Base-by-base conservation (phyloP, 2,329 filamentous ascomycete species). In the Phoma sp. region DNA sequence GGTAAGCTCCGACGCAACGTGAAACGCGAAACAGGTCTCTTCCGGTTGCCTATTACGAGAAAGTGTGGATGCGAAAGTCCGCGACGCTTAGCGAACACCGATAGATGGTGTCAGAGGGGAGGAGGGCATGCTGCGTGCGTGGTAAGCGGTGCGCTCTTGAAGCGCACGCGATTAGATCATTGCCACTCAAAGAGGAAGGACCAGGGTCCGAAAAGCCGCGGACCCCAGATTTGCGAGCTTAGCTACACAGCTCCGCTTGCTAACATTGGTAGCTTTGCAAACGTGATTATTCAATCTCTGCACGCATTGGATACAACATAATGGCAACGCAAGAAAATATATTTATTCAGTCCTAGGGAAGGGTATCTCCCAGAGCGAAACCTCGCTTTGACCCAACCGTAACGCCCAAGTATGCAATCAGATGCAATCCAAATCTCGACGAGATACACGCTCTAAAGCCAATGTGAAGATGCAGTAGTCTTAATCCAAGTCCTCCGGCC, bases 401-500 rank as follows among this genome's bases (percentile, higher is more conserved):
- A 57, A 61, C 61, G 54, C 61, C 59, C n/a, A 44, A 51, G 49
- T 46, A 67, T 67, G 64, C 63, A 56, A 33, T 45, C 33, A 55
- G 55, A 54, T 49, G 46, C 58, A 17, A 43, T 24, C 25, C 29
- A 19, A 43, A 32, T 57, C 38, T 35, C 31, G 37, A 36, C 41
- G 37, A 46, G 36, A 47, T 52, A 44, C 40, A 45, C 44, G 51
- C 44, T 51, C 38, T 29, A n/a, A 38, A 31, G 33, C 24, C 22
- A 38, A 13, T 22, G 47, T 38, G 33, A 31, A 29, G 27, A 19
- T 38, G 33, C 17, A 31, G 36, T 17, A 8, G 32, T 45, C 3
- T 57, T 71, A 77, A 50, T 80, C 78, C 51, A 79, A 49, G 69
- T 81, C 74, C 55, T 80, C 78, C 6, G 78, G 77, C 51, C 78